Evolutionary conservation across 225 moss, liverwort and hornwort species (phyloP).

Genomic region (Pleurozium schreberi): DNA sequence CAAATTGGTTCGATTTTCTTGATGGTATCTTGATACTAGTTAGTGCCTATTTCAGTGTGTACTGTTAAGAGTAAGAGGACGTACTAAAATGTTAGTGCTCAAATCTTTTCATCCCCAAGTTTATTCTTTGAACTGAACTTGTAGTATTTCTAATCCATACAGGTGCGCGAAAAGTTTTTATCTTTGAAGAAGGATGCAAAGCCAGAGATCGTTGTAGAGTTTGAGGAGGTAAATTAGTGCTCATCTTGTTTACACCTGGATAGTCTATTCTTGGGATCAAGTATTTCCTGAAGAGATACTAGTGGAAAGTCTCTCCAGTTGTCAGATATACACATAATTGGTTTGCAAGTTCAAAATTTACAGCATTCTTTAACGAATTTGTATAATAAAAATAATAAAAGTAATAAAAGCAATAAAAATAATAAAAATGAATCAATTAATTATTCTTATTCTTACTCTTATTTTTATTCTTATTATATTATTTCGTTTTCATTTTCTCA

Average conservation of each 20-base stretch:
- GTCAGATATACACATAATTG: neutral
- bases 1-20: neutral
- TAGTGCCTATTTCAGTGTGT: neutral
- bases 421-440: too few species aligned
- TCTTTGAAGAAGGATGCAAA: constrained; percentile 89
- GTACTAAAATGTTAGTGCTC: neutral
- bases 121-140: neutral
- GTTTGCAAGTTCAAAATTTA: neutral
- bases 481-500: neutral
- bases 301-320: neutral
- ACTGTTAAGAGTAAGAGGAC: neutral
- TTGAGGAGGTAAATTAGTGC: constrained; percentile 51
- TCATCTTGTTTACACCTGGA: neutral
- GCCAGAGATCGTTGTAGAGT: constrained; percentile 73
- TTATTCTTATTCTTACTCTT: neutral
- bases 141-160: neutral
- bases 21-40: neutral
- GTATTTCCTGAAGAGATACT: neutral
- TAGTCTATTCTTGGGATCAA: neutral
- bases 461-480: neutral
- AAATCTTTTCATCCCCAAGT: neutral
- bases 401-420: neutral
- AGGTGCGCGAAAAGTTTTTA: constrained; percentile 82
- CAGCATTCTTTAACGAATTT: neutral
- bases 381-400: neutral